Percentiles rank a stretch among this genome's conserved stretches.
These are phyloP conservation scores for Colletotrichum sp. DNA, from an alignment of 2,329 filamentous ascomycete genomes.

Conservation along the genomic window DNA sequence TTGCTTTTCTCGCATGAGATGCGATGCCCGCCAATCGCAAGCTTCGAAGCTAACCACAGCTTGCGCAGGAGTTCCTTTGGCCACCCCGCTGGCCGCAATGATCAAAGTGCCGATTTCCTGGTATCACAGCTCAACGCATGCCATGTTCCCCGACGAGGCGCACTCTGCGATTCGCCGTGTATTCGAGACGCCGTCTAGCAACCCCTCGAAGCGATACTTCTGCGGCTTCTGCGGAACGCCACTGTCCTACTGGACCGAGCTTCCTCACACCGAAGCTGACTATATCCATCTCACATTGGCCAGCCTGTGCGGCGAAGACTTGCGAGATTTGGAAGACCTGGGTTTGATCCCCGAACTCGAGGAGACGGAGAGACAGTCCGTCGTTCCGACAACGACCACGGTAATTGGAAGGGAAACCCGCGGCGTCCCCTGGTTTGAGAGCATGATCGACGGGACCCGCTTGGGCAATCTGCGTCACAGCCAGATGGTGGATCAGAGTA, in stretches of 20 bases:
- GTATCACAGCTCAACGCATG: conserved; percentile 78
- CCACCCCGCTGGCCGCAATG: conserved; percentile 78
- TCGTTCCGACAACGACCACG: conserved; percentile 33
- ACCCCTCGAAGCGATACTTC: conserved; percentile 74
- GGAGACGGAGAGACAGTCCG: conserved; percentile 27
- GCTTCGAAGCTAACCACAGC: conserved; percentile 18
- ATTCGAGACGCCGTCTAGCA: conserved; percentile 65
- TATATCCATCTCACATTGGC: conserved; percentile 85
- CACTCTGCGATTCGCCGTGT: conserved; percentile 68
- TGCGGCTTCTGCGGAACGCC: conserved; percentile 93
- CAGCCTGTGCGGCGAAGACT: conserved; percentile 73
- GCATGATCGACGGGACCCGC: conserved; percentile 76
- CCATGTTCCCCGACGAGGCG: conserved; percentile 81
- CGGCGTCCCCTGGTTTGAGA: conserved; percentile 86
- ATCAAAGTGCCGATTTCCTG: conserved; percentile 81
- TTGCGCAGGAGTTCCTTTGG: conserved; percentile 66
- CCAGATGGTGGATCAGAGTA: conserved; percentile 56
- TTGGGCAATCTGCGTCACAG: conserved; percentile 72
- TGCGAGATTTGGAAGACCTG: conserved; percentile 75
- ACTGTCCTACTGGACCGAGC: conserved; percentile 82
- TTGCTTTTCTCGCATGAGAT: background rate
- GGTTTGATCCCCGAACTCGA: conserved; percentile 67
- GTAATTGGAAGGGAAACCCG: conserved; percentile 63
- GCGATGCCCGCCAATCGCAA: background rate
- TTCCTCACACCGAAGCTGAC: conserved; percentile 71